Evolutionary conservation across 139 green algal genomes (phyloP), one percentile per base, ranked within the genome.

Genomic region (Chlamydomonas schloesseri): DNA sequence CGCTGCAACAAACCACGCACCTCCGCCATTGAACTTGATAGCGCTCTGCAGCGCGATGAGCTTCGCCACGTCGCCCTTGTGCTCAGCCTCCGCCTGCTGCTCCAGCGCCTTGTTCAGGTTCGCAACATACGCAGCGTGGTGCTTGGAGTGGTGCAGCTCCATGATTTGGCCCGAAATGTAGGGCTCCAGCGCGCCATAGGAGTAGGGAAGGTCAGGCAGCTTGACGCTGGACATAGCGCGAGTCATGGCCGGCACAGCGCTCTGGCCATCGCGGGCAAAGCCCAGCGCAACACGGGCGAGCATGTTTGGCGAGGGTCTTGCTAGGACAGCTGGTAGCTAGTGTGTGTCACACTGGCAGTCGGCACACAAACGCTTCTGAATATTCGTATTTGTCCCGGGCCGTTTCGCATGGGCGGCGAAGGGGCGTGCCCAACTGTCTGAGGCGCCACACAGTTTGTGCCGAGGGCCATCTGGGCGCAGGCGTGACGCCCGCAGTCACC

Each of bases 1-100:
- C 42, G 42, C 5, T 13, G 42, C 42, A 8, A 50, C 42, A 50
- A 50, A 50, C 42, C 42, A 71, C 87, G 31, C 64, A 97, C 94
- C 96, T 86, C 97, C 97, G 21, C 97, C 97, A 83, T 99, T 99
- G 92, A 99, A 99, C 80, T 98, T 98, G 73, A 99, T 92, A 20
- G 95, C 96, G 9, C 81, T 57, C 86, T 99, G 96, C 72, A 99
- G 91, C 13, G 88, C 81, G 31, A 99, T 97, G 83, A 98, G 94
- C 58, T 90, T 94, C 9, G 88, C 60, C 21, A 96, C 81, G 71
- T 99, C 97, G 0, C 82, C 82, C 84, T 97, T 97, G 53, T 72
- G 36, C 75, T 98, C 92, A 21, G 97, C 97, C 83, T 91, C 95
- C 2, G 88, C 82, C 37, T 94, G 94, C 89, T 99, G 89, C 82